A percentile compares a stretch with the other conserved stretches of the same genome.
Evolutionary conservation across 192 early-diverging fungal species (phyloP).

Genomic region (Dispira parvispora): DNA sequence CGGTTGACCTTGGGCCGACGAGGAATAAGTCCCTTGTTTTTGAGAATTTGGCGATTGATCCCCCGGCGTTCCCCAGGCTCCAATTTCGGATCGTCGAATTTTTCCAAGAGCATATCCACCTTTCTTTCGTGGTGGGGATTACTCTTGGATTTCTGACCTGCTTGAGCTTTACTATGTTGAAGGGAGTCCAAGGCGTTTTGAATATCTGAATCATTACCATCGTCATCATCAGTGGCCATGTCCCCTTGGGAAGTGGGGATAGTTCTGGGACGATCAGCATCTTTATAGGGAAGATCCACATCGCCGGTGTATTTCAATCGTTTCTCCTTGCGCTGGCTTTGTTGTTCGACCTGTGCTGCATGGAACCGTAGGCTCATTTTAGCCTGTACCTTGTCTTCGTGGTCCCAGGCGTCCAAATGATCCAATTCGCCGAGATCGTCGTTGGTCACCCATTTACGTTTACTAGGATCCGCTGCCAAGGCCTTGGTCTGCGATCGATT

Average conservation of each 20-base stretch:
- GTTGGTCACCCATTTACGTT: constrained; percentile 19
- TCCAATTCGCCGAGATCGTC: constrained; percentile 62
- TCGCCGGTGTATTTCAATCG: constrained; percentile 46
- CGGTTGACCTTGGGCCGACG: constrained; percentile 80
- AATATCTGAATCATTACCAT: constrained; percentile 13
- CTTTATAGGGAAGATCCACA: constrained; percentile 65
- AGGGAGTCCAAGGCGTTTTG: constrained; percentile 11
- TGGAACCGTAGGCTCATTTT: constrained; percentile 17
- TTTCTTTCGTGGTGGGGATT: too few relatives aligned
- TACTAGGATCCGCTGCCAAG: constrained; percentile 20
- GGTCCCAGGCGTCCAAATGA: constrained; percentile 52
- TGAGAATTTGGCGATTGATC: constrained; percentile 76
- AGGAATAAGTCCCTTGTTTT: constrained; percentile 91
- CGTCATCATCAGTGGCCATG: constrained; percentile 18
- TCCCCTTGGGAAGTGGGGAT: too few relatives aligned
- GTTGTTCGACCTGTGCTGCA: too few relatives aligned
- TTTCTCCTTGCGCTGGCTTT: constrained; percentile 16
- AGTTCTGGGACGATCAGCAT: constrained; percentile 14
- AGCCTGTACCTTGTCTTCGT: constrained; percentile 60
- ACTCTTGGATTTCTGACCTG: too few relatives aligned
- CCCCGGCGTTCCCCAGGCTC: constrained; percentile 49
- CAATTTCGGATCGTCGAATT: constrained; percentile 24
- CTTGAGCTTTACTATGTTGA: too few relatives aligned
- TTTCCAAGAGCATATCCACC: too few relatives aligned
- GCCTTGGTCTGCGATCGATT: not conserved